Evolutionary conservation across 129 eudicot genomes (phyloP).

Genomic region (Glebionis coronaria): DNA sequence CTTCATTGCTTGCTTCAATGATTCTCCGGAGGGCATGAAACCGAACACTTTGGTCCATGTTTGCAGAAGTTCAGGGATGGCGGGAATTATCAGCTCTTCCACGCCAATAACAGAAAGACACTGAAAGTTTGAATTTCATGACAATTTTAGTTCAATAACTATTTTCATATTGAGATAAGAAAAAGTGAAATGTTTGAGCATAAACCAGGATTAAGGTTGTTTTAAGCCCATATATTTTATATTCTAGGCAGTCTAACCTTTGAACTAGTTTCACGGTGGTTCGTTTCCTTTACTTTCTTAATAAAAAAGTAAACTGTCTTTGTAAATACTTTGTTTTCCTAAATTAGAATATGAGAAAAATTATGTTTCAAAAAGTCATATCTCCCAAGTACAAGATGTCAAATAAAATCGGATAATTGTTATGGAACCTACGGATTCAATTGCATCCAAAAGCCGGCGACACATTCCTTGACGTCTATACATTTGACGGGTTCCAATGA

Average conservation of each 20-base stretch:
- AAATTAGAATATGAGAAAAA: too few relatives aligned
- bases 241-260: too few relatives aligned
- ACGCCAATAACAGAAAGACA: slow-evolving; percentile 48
- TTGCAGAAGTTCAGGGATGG: slow-evolving; percentile 51
- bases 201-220: too few relatives aligned
- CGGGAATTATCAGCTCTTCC: slow-evolving; percentile 66
- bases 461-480: slow-evolving; percentile 98
- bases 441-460: slow-evolving; percentile 73
- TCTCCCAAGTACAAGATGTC: background rate
- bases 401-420: background rate
- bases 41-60: slow-evolving; percentile 67
- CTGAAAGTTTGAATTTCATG: slow-evolving; percentile 30
- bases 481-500: slow-evolving; percentile 80
- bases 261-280: too few relatives aligned
- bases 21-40: slow-evolving; percentile 42
- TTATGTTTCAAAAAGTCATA: background rate
- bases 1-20: slow-evolving; percentile 38
- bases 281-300: too few relatives aligned
- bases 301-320: too few relatives aligned
- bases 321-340: too few relatives aligned
- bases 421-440: slow-evolving; percentile 59
- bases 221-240: too few relatives aligned
- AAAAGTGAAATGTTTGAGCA: too few relatives aligned
- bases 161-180: too few relatives aligned
- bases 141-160: too few relatives aligned